Evolutionary conservation across 2,329 filamentous ascomycete genomes (phyloP).

Genomic region (Claviceps fusiformis): DNA sequence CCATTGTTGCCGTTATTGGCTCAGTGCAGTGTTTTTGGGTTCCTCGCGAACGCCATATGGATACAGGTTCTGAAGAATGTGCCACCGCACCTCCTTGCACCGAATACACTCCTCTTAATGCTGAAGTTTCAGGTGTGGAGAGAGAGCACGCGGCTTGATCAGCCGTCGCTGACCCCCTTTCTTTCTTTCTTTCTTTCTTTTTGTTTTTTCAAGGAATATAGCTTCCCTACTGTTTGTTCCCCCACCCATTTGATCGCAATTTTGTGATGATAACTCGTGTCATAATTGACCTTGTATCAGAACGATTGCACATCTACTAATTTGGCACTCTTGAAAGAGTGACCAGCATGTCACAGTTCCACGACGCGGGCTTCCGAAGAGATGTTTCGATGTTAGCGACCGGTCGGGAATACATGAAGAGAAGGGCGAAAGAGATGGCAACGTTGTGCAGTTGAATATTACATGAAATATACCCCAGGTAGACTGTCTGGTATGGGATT

Average conservation of each 20-base stretch:
- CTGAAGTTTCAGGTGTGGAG: slow-evolving; percentile 19
- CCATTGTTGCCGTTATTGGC: slow-evolving; percentile 40
- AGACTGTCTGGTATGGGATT: background rate
- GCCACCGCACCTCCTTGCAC: slow-evolving; percentile 8
- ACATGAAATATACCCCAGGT: slow-evolving; percentile 2
- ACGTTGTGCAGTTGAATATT: background rate
- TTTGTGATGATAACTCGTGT: background rate
- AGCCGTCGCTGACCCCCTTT: background rate
- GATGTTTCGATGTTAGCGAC: background rate
- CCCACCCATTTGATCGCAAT: background rate
- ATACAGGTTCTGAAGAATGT: slow-evolving; percentile 16
- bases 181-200: background rate
- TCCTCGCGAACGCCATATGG: slow-evolving; percentile 17
- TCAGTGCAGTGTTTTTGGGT: slow-evolving; percentile 48
- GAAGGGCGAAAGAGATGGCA: background rate
- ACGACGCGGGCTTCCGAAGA: slow-evolving; percentile 4
- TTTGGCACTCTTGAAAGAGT: slow-evolving; percentile 7
- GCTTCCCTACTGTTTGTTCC: too few species aligned
- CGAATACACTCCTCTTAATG: slow-evolving; percentile 9
- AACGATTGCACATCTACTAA: slow-evolving; percentile 3
- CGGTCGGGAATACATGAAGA: slow-evolving; percentile 2
- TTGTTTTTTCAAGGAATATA: too few species aligned
- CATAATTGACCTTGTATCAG: slow-evolving; percentile 1
- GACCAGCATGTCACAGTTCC: slow-evolving; percentile 9
- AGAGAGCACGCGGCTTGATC: slow-evolving; percentile 3